A percentile compares a stretch with the other conserved stretches of the same genome.
These are phyloP conservation scores for Aspergillus costaricaensis DNA, from an alignment of 2,329 filamentous ascomycete species.

Conservation along the genomic window DNA sequence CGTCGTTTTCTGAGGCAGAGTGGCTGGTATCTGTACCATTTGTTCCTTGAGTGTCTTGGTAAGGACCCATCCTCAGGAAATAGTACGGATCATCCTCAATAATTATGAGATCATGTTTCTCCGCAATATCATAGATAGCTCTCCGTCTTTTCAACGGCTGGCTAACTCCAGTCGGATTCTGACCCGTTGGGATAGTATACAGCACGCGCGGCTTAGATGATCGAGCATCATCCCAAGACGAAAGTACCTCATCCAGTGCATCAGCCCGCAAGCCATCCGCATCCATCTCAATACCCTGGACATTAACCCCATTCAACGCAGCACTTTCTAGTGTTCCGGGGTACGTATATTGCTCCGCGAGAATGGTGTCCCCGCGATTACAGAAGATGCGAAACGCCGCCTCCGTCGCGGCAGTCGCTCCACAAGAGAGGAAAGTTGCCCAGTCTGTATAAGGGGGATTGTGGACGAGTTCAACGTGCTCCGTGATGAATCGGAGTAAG, in stretches of 20 bases:
- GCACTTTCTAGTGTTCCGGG: constrained; percentile 72
- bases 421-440: constrained; percentile 78
- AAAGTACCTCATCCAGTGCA: constrained; percentile 63
- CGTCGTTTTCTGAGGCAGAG: constrained; percentile 36
- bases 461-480: constrained; percentile 86
- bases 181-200: constrained; percentile 76
- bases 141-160: constrained; percentile 67
- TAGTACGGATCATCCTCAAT: constrained; percentile 95
- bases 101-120: constrained; percentile 83
- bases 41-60: background rate
- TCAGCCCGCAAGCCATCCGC: constrained; percentile 64
- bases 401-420: constrained; percentile 83
- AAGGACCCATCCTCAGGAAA: constrained; percentile 73
- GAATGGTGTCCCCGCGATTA: constrained; percentile 70
- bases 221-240: constrained; percentile 63
- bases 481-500: constrained; percentile 78
- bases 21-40: no score
- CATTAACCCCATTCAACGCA: constrained; percentile 61
- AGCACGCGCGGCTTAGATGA: constrained; percentile 67
- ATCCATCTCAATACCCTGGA: constrained; percentile 66
- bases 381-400: constrained; percentile 81
- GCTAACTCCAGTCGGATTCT: constrained; percentile 89
- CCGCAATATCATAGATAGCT: constrained; percentile 74
- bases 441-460: constrained; percentile 88
- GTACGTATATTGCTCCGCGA: constrained; percentile 93